Evolutionary conservation across 805 yeast genomes (phyloP).

Genomic region (Debaryomyces prosopidis): DNA sequence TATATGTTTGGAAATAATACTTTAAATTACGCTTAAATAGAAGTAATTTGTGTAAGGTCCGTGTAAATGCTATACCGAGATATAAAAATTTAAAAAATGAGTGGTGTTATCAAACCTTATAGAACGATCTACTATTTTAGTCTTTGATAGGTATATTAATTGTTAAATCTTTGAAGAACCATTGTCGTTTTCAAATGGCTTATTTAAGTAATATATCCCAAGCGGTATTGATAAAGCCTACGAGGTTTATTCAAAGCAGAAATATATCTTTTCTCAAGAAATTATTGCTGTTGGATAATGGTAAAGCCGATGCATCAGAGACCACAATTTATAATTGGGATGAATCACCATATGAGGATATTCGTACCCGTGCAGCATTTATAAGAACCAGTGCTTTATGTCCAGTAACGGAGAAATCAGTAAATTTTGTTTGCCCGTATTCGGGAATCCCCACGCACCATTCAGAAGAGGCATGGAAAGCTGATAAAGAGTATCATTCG

Average conservation of each 20-base stretch:
- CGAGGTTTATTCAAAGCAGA: constrained; percentile 12
- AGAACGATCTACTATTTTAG: no score
- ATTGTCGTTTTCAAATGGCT: neutral
- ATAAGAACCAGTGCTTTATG: constrained; percentile 86
- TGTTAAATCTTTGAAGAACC: neutral
- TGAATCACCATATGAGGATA: constrained; percentile 82
- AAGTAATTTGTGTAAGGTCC: no score
- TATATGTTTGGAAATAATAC: neutral
- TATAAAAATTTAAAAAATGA: neutral
- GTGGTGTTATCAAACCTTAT: neutral
- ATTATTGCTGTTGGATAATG: constrained; percentile 35
- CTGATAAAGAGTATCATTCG: constrained; percentile 71
- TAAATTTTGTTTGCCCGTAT: constrained; percentile 84
- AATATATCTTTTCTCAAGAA: constrained; percentile 40
- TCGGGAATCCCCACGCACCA: constrained; percentile 98
- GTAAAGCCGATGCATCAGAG: constrained; percentile 26
- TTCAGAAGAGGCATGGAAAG: constrained; percentile 84
- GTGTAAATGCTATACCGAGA: neutral
- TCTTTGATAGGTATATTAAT: neutral
- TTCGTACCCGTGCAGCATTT: constrained; percentile 87
- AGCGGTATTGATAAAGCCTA: constrained; percentile 2
- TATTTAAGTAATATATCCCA: neutral
- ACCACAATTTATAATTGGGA: constrained; percentile 71
- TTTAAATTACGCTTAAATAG: neutral
- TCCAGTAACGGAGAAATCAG: constrained; percentile 82